Evolutionary conservation across 108 stramenopile species (phyloP).

Genomic region (Epithemia pelagica): DNA sequence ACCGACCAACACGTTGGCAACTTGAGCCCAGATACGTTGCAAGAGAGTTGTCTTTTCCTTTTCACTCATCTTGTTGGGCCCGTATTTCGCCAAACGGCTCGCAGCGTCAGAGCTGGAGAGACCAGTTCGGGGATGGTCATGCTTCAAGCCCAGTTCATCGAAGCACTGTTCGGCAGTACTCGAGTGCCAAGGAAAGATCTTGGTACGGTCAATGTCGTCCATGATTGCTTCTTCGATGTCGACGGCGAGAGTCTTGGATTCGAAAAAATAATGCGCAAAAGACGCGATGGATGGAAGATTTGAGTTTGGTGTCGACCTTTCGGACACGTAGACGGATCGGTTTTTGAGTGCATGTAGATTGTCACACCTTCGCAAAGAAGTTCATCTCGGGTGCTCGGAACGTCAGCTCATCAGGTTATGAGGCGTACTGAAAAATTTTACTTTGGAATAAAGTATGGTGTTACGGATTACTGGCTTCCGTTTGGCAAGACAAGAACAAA

Average conservation of each 20-base stretch:
- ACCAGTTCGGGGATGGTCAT: constrained; percentile 19
- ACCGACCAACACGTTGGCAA: constrained; percentile 68
- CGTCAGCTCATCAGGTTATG: background rate
- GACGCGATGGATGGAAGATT: too few species aligned
- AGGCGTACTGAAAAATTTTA: background rate
- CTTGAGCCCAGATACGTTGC: constrained; percentile 67
- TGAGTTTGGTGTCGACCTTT: too few species aligned
- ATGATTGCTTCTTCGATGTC: background rate
- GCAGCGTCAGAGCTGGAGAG: constrained; percentile 26
- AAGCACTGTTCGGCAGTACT: constrained; percentile 29
- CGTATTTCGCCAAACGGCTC: constrained; percentile 35
- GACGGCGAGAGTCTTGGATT: too few species aligned
- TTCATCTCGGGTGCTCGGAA: background rate
- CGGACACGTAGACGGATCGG: too few species aligned
- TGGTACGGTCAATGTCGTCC: background rate
- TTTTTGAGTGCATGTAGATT: too few species aligned
- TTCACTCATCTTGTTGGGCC: constrained; percentile 60
- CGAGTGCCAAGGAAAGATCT: constrained; percentile 35
- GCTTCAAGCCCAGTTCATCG: constrained; percentile 14
- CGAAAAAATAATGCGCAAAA: too few species aligned
- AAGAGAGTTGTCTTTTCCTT: constrained; percentile 52
- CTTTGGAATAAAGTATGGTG: background rate
- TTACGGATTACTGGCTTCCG: background rate
- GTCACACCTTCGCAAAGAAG: too few species aligned
- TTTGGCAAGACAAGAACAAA: background rate